Evolutionary conservation across 495 filamentous ascomycete species (phyloP), one percentile per base, ranked within the genome.

Genomic region (Penicillium desertorum): DNA sequence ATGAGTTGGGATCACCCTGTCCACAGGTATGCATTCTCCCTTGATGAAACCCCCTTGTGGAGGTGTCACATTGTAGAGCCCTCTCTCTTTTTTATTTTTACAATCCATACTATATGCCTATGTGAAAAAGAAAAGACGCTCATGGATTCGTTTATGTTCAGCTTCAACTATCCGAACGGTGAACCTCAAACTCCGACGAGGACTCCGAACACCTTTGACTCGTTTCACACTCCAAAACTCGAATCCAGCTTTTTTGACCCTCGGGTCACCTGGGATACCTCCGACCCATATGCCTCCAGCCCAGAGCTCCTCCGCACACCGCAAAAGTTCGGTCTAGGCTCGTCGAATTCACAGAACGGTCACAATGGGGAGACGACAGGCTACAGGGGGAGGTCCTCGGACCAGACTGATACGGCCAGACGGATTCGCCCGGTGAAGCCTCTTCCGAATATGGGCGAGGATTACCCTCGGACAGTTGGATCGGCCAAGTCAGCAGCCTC

Each of bases 1-100:
- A 90, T 90, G 87, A 90, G 84, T 83, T 88, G 83, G 81, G 86
- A 89, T 79, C 81, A 85, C 71, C 80, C 78, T 69, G 80, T 80
- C 69, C 84, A 86, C 75, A 89, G 87, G 87, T 88, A 83, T 78
- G 80, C 66, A 53, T 64, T 30, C 51, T 44, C 51, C 51, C 51
- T 53, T 53, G 37, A 53, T 34, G 30, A 2, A 51, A 43, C 54
- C 49, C 50, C 51, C 55, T 57, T 58, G 61, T 63, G 70, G 60
- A 63, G 68, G 70, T 57, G 25, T 50, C 30, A 37, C 30, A 34
- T 63, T 34, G 8, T 23, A 30, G 17, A 30, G 10, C 16, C 25
- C 29, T 45, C 27, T 45, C 58, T 51, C n/a, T 48, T 10, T 54
- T 36, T 4, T 39, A 29, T 60, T 47, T 48, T 44, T 53, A 29